Evolutionary conservation across 2,329 filamentous ascomycete genomes (phyloP).

Genomic region (Neurospora crassa): DNA sequence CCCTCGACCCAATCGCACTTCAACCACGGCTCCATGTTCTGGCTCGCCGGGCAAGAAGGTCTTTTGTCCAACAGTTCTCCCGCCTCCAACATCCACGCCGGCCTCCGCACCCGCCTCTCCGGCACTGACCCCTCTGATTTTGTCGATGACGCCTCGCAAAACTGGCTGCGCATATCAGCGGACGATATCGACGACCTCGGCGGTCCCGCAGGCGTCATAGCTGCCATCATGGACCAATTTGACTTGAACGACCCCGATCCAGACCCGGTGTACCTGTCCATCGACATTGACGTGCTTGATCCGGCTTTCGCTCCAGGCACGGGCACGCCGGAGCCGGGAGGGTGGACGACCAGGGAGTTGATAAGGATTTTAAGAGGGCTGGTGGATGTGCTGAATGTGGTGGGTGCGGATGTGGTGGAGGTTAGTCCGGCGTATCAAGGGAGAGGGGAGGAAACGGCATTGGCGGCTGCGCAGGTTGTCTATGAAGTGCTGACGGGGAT

Average conservation of each 20-base stretch:
- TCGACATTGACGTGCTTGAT: slow-evolving; percentile 29
- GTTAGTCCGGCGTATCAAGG: slow-evolving; percentile 80
- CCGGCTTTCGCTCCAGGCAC: slow-evolving; percentile 39
- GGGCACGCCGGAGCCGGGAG: slow-evolving; percentile 81
- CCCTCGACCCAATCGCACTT: slow-evolving; percentile 59
- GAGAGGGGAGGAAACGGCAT: slow-evolving; percentile 66
- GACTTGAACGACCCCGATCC: slow-evolving; percentile 33
- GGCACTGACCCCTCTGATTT: slow-evolving; percentile 58
- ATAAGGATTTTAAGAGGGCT: slow-evolving; percentile 68
- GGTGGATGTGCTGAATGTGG: slow-evolving; percentile 72
- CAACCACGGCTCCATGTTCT: slow-evolving; percentile 88
- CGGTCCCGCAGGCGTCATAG: slow-evolving; percentile 52
- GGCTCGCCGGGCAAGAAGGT: slow-evolving; percentile 73
- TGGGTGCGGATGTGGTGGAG: slow-evolving; percentile 83
- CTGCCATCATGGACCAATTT: slow-evolving; percentile 47
- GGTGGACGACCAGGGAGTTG: slow-evolving; percentile 83
- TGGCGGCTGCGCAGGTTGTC: slow-evolving; percentile 75
- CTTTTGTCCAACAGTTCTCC: slow-evolving; percentile 62
- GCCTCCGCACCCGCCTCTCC: slow-evolving; percentile 66
- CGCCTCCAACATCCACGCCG: slow-evolving; percentile 70
- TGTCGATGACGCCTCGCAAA: slow-evolving; percentile 63
- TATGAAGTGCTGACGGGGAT: slow-evolving; percentile 78
- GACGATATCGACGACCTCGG: slow-evolving; percentile 85
- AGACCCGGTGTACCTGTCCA: slow-evolving; percentile 50
- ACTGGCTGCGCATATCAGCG: slow-evolving; percentile 69